Evolutionary conservation across 225 moss, liverwort and hornwort species (phyloP), one percentile per base, ranked within the genome.

Genomic region (Sphagnum contortum): DNA sequence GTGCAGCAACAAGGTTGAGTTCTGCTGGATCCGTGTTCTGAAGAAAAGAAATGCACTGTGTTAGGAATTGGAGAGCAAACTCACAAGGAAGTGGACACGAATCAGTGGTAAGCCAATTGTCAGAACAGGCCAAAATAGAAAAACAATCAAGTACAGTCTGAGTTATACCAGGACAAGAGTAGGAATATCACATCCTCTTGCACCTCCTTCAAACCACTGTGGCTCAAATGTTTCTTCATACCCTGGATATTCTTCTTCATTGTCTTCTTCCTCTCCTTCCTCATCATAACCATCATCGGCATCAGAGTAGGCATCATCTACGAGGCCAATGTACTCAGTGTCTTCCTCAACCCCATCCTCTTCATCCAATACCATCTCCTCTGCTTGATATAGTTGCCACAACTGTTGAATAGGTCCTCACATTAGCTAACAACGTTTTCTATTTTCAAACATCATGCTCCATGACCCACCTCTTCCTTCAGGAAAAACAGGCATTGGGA

Each of bases 381-480:
- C 98, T 74, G 98, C 93, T 79, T 93, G 83, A 60, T 93, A 88
- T 53, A 98, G 74, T 12, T 90, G 78, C 93, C 93, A 98, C 63
- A 89, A 73, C 96, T 93, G 72, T 57, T 60, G 29, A 29, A 29
- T 29, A 29, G 9, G 2, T 56, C n/a, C 55, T 73, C 52, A 50
- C n/a, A 60, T 11, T 55, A 46, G 55, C 45, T 9, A 6, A 0
- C 13, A 48, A 48, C 48, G 49, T 48, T 48, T 57, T 57, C 57
- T 9, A 44, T 12, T 10, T 51, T 47, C 47, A 64, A 5, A n/a
- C 12, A 63, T 48, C 8, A 73, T 73, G 60, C 5, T 7, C 47
- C 29, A 29, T 29, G 29, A 29, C 29, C 29, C 29, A 29, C 29
- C 29, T 29, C 29, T 29, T 29, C 29, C 29, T 29, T 29, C 29